phyloP scores from a whole-genome alignment of 108 stramenopile species.

The Chaetoceros tenuissimus region DNA sequence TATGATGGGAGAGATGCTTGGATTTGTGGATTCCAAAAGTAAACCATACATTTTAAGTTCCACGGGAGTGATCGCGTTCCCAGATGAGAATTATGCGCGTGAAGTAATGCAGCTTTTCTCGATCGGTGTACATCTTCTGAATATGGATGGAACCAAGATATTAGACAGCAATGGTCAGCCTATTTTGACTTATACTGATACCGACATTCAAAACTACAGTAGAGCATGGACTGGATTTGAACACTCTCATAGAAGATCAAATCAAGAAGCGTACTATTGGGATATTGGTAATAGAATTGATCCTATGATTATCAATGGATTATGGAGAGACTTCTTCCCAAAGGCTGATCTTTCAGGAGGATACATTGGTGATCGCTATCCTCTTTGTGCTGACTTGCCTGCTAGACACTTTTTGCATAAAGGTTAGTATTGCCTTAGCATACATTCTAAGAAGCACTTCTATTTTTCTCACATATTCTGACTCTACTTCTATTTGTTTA shows the following conservation, averaged over 20 bases:
- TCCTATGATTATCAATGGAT: slow-evolving; percentile 47
- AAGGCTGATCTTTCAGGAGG: slow-evolving; percentile 42
- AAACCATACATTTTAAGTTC: slow-evolving; percentile 28
- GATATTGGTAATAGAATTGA: slow-evolving; percentile 24
- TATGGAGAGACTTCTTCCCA: slow-evolving; percentile 44
- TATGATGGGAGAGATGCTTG: slow-evolving; percentile 57
- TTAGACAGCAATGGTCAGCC: slow-evolving; percentile 11
- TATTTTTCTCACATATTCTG: not conserved
- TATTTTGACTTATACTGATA: slow-evolving; percentile 27
- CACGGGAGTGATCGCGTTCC: slow-evolving; percentile 21
- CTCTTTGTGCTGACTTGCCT: slow-evolving; percentile 38
- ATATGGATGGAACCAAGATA: slow-evolving; percentile 31
- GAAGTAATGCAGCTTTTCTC: slow-evolving; percentile 48
- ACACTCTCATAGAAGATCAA: slow-evolving; percentile 17
- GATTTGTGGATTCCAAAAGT: slow-evolving; percentile 32
- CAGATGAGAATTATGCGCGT: slow-evolving; percentile 60
- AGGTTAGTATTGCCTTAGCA: slow-evolving; percentile 3
- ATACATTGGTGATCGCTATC: slow-evolving; percentile 62
- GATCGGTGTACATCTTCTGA: slow-evolving; percentile 32
- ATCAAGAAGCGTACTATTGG: slow-evolving; percentile 14
- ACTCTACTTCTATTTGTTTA: slow-evolving; percentile 13
- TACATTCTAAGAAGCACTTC: not conserved
- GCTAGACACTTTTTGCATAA: slow-evolving; percentile 35
- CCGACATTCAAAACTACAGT: slow-evolving; percentile 38
- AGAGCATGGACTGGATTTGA: slow-evolving; percentile 43